phyloP scores from a whole-genome alignment of 208 protist species.

The Naegleria fowleri region DNA sequence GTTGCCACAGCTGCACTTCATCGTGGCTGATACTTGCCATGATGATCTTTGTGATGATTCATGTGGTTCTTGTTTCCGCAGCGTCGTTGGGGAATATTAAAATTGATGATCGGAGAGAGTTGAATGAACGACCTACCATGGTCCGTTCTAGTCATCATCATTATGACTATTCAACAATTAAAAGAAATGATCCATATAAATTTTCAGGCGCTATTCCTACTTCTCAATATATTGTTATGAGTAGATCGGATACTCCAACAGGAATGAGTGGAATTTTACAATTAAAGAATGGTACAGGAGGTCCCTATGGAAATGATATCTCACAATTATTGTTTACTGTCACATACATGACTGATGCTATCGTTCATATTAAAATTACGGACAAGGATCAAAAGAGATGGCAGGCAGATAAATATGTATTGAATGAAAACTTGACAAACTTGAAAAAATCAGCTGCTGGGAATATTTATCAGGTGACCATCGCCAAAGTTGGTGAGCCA shows the following conservation, averaged over 20 bases:
- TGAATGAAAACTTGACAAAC: background rate
- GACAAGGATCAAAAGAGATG: background rate
- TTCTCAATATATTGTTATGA: background rate
- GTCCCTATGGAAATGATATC: constrained; percentile 4
- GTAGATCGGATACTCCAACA: background rate
- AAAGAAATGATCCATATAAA: background rate
- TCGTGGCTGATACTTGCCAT: too few relatives aligned
- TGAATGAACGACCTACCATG: too few relatives aligned
- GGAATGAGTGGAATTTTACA: background rate
- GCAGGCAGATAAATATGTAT: background rate
- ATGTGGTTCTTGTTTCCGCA: too few relatives aligned
- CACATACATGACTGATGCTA: background rate
- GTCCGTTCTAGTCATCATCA: too few relatives aligned
- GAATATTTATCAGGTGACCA: background rate
- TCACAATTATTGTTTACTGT: background rate
- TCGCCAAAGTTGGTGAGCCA: background rate
- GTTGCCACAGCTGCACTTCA: too few relatives aligned
- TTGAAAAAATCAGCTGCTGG: background rate
- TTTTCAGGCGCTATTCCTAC: background rate
- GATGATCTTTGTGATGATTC: too few relatives aligned
- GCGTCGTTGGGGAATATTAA: too few relatives aligned
- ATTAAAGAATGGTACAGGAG: background rate
- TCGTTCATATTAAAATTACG: background rate
- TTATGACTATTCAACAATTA: too few relatives aligned
- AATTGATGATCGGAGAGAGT: too few relatives aligned